Percentiles rank a stretch among this genome's conserved stretches.
phyloP scores from a whole-genome alignment of 257 asterid species.

The Solanum habrochaites region DNA sequence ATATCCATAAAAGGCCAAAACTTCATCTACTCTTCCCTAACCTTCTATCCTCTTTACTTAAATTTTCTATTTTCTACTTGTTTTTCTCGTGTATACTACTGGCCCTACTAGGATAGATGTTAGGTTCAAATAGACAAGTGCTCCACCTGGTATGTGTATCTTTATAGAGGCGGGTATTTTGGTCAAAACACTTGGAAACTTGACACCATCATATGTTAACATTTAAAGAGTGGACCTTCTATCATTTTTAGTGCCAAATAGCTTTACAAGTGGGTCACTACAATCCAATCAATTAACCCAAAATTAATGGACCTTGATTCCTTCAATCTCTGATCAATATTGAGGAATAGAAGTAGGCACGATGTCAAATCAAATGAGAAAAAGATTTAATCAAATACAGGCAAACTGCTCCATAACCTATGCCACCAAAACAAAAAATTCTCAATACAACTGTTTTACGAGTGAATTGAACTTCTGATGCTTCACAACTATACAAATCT shows the following conservation, averaged over 20 bases:
- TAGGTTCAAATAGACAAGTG: neutral
- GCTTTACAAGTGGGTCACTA: neutral
- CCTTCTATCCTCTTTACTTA: neutral
- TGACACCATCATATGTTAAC: neutral
- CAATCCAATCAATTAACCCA: neutral
- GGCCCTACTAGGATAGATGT: neutral
- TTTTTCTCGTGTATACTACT: neutral
- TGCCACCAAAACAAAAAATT: neutral
- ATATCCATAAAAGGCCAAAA: neutral
- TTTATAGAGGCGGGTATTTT: neutral
- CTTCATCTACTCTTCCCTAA: neutral
- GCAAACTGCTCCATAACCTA: neutral
- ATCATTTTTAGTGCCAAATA: neutral
- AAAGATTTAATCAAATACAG: neutral
- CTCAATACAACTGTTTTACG: neutral
- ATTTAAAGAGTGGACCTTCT: neutral
- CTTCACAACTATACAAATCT: neutral
- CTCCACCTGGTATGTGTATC: neutral
- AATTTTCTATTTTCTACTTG: neutral
- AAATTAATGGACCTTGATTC: neutral
- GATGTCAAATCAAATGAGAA: neutral
- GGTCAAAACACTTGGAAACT: neutral
- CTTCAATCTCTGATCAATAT: neutral
- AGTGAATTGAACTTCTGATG: neutral
- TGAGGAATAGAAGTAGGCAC: neutral